Conservation (phyloP, 768 basidiomycete species). For the Leccinellum rugosiceps region DNA sequence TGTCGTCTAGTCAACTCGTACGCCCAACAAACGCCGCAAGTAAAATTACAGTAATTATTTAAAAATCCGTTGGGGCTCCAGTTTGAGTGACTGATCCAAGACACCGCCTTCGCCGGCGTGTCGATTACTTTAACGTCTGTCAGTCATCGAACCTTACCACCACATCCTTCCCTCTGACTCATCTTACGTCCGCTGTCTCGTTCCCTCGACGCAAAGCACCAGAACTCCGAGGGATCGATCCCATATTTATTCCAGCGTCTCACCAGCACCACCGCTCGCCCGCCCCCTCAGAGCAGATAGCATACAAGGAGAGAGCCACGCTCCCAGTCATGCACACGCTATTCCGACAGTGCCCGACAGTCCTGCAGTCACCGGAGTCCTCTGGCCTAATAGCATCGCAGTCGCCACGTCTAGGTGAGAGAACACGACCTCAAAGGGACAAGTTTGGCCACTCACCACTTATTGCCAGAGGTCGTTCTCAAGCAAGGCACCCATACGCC, state of each 20-base stretch:
- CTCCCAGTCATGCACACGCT: not conserved
- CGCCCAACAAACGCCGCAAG: not conserved
- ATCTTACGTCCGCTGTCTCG: not conserved
- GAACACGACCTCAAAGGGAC: not conserved
- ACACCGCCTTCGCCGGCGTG: not conserved
- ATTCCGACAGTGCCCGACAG: not conserved
- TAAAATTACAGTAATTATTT: not conserved
- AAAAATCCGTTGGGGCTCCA: not conserved
- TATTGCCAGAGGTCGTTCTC: not conserved
- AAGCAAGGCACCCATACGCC: not conserved
- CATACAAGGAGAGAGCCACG: not conserved
- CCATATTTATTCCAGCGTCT: not conserved
- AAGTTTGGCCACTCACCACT: not conserved
- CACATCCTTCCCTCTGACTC: not conserved
- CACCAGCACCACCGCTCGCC: not conserved
- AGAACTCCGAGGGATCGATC: not conserved
- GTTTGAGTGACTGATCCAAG: not conserved
- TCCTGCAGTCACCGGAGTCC: not conserved
- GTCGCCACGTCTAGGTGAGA: constrained; percentile 7
- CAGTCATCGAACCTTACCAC: not conserved
- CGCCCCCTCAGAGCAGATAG: not conserved
- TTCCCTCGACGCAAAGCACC: no score
- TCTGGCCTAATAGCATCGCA: not conserved
- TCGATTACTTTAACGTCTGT: not conserved
- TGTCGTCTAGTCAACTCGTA: constrained; percentile 2